These are phyloP conservation scores for Larix kaempferi DNA, from an alignment of 75 land plant species.

Conservation along the genomic window DNA sequence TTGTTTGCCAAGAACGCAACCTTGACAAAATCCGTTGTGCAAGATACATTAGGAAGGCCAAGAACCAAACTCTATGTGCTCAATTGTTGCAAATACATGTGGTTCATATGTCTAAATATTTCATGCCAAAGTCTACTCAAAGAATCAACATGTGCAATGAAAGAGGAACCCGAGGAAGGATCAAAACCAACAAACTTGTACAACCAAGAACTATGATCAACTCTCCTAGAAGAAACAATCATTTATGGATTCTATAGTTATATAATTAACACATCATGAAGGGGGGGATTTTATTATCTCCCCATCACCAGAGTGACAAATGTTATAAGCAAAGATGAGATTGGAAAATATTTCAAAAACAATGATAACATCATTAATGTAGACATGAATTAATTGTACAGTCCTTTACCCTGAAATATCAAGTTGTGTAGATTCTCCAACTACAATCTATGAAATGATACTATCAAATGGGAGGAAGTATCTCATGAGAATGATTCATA, in stretches of 20 bases:
- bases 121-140: background rate
- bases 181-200: background rate
- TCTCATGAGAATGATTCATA: no score
- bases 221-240: background rate
- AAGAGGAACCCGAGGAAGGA: background rate
- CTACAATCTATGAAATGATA: background rate
- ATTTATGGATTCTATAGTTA: background rate
- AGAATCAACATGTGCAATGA: background rate
- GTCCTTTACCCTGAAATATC: background rate
- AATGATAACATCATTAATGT: background rate
- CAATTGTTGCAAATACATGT: background rate
- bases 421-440: background rate
- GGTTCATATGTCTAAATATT: background rate
- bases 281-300: background rate
- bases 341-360: background rate
- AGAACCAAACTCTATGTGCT: background rate
- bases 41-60: background rate
- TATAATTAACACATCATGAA: background rate
- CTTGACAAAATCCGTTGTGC: background rate
- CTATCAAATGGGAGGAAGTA: background rate
- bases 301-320: background rate
- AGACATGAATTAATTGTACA: background rate
- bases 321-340: background rate
- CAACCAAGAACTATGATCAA: background rate
- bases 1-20: constrained; percentile 5